These are phyloP conservation scores for Pisolithus orientalis DNA, from an alignment of 768 basidiomycete species.

Conservation along the genomic window DNA sequence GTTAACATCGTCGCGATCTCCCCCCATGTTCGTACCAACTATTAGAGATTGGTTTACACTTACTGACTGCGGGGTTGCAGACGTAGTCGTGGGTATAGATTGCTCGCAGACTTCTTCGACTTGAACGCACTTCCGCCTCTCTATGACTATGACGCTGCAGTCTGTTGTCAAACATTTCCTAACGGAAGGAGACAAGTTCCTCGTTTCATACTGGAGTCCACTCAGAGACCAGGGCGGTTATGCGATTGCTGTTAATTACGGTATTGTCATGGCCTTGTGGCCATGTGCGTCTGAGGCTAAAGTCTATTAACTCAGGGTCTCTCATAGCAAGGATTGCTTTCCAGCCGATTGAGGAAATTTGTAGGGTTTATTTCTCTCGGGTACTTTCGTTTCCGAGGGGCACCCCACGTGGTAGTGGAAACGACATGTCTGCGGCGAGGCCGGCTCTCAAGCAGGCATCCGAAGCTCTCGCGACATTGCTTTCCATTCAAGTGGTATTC, in stretches of 20 bases:
- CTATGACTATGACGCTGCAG: conserved; percentile 81
- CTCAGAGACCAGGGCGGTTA: conserved; percentile 90
- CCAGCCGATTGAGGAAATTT: conserved; percentile 92
- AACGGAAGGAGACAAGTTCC: conserved; percentile 91
- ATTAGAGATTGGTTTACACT: not conserved
- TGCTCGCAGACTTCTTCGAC: conserved; percentile 35
- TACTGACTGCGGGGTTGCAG: conserved; percentile 1
- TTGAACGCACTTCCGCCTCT: conserved; percentile 49
- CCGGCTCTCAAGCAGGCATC: conserved; percentile 36
- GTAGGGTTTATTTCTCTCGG: conserved; percentile 83
- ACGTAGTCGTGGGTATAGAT: conserved; percentile 1
- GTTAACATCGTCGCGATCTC: conserved; percentile 9
- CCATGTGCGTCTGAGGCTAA: not conserved
- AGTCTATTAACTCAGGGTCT: conserved; percentile 53
- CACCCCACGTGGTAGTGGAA: conserved; percentile 1
- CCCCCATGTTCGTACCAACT: conserved; percentile 12
- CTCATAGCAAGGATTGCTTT: conserved; percentile 88
- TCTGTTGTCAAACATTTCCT: conserved; percentile 90
- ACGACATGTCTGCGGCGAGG: not conserved
- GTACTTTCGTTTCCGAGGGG: conserved; percentile 32
- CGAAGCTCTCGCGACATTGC: conserved; percentile 47
- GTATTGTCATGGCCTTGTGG: conserved; percentile 34
- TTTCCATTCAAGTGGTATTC: conserved; percentile 61
- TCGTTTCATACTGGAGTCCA: conserved; percentile 79
- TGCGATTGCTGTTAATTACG: conserved; percentile 93